Base-by-base conservation (phyloP, 345 rosid species). In the Adansonia digitata region DNA sequence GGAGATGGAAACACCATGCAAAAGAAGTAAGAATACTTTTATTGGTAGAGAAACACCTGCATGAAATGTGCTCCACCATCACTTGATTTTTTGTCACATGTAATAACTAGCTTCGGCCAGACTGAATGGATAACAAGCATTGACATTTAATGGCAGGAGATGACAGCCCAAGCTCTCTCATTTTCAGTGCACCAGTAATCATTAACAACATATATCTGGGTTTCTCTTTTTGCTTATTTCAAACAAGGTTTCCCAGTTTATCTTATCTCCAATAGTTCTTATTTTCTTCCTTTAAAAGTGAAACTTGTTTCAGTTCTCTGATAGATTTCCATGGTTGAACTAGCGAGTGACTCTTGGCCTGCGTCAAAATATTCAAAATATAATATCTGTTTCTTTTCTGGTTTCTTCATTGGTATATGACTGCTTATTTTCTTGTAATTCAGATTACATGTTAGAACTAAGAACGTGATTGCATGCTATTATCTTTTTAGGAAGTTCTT, bases 171-270 rank as follows among this genome's bases (percentile, higher is more conserved):
- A 10, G 15, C 46, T 12, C 24, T 6, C 5, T 4, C 43, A 1
- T 63, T 64, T 64, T 64, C 48, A 40, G 69, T 64, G 48, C 48
- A n/a, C 37, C 46, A 37, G n/a, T n/a, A n/a, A n/a, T n/a, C n/a
- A n/a, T n/a, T n/a, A n/a, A n/a, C n/a, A n/a, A n/a, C n/a, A n/a
- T n/a, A n/a, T n/a, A n/a, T n/a, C n/a, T n/a, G n/a, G 37, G 29
- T 55, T 15, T 31, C 8, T 27, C 5, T 26, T 27, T 57, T 6
- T 13, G 20, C 40, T 29, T 31, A 13, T n/a, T 29, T 29, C 17
- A 60, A 61, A 17, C 42, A 34, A 61, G 42, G 43, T 45, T 2
- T 42, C 2, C 2, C 48, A 10, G 65, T 12, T 7, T 26, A 29
- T 7, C 8, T 15, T 61, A 9, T 56, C 62, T 26, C 17, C 34